Percentiles rank a stretch among this genome's conserved stretches.
Conservation (phyloP, 2,329 filamentous ascomycete species). For the Aspergillus phoenicis region DNA sequence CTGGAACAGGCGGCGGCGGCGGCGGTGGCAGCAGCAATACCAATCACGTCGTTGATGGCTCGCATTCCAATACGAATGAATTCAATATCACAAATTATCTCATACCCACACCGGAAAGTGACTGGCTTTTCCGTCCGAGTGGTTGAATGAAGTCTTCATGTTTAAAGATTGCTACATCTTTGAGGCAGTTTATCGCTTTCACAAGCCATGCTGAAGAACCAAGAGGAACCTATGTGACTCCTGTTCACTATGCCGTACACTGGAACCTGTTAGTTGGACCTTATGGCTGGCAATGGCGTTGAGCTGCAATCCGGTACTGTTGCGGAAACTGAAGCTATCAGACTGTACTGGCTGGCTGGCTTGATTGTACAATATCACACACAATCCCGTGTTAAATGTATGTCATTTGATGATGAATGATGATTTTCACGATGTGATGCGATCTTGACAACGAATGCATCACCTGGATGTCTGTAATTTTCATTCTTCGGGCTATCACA, state of each 20-base stretch:
- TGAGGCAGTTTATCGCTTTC: neutral
- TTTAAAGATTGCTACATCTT: too few relatives aligned
- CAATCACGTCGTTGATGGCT: conserved; percentile 22
- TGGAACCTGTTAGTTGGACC: too few relatives aligned
- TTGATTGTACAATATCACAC: neutral
- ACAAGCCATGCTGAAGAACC: too few relatives aligned
- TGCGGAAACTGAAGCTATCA: too few relatives aligned
- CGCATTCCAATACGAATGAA: conserved; percentile 35
- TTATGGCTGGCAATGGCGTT: too few relatives aligned
- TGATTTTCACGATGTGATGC: neutral
- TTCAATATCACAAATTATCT: conserved; percentile 52
- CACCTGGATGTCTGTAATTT: neutral
- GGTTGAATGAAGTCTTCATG: neutral
- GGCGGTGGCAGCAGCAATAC: neutral
- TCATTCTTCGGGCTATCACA: neutral
- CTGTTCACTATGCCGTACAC: too few relatives aligned
- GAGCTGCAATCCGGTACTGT: too few relatives aligned
- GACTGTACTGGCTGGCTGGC: neutral
- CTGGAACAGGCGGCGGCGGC: conserved; percentile 16
- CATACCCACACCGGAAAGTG: conserved; percentile 50
- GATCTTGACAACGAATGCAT: neutral
- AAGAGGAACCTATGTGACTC: too few relatives aligned
- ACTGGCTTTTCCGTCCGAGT: conserved; percentile 46
- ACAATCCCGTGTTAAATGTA: too few relatives aligned
- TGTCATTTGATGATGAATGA: neutral